Base-by-base conservation (phyloP, 2,329 filamentous ascomycete genomes). In the Botrytis cinerea region DNA sequence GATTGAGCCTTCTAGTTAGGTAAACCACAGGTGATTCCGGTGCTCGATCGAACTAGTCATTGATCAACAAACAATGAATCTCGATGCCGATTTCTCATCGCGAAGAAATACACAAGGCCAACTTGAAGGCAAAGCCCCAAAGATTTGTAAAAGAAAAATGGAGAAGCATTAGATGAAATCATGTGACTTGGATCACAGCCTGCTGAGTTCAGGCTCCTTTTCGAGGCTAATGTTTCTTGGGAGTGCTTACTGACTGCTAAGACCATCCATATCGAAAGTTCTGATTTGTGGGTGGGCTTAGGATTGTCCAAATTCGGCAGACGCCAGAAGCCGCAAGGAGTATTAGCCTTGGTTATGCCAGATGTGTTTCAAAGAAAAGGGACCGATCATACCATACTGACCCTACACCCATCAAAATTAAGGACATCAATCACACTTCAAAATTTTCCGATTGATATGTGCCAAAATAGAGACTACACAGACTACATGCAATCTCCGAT, bases 401-500 rank as follows among this genome's bases (percentile, higher is more conserved):
- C 32, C 16, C 40, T 63, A 63, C 51, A 28, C 28, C 32, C 12
- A 51, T 12, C 32, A 51, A 46, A 46, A 64, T 64, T 45, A 38
- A 67, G 45, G 28, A n/a, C 32, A 48, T 67, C 45, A 48, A 51
- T 67, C 22, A 67, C 32, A 20, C 45, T 67, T 20, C 14, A 38
- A 38, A 46, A 51, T 28, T 38, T 14, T 67, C 63, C 32, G 28
- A 67, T 67, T n/a, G 32, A 51, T 67, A 38, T 38, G 20, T 67
- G 35, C 45, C 43, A 67, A 38, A 38, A 51, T 38, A n/a, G 32
- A 38, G 45, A 51, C 16, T 51, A 35, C 46, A 54, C 64, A 40
- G 22, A 54, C 35, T 20, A 54, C 64, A 66, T 38, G 28, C 12
- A 25, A 25, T n/a, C 7, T 48, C 32, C 25, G 25, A 54, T 54